A percentile compares a stretch with the other conserved stretches of the same genome.
These are phyloP conservation scores for Gloeostereum incarnatum DNA, from an alignment of 768 basidiomycete genomes.

Conservation along the genomic window DNA sequence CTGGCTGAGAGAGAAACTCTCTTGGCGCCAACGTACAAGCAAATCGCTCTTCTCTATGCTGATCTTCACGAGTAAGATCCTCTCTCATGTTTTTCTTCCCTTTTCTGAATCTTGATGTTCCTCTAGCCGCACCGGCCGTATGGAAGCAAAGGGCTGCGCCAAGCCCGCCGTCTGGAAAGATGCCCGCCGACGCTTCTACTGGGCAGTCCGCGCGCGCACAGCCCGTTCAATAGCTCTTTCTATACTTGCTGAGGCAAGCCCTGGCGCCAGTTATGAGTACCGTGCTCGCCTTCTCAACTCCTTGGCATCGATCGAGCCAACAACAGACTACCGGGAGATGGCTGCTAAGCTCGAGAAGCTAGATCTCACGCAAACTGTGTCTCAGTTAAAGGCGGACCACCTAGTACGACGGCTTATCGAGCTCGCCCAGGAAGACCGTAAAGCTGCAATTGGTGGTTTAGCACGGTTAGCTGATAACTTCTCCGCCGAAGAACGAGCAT, in stretches of 20 bases:
- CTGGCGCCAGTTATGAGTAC: slow-evolving; percentile 59
- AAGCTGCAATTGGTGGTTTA: slow-evolving; percentile 68
- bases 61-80: slow-evolving; percentile 87
- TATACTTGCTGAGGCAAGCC: slow-evolving; percentile 60
- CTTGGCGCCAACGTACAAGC: slow-evolving; percentile 86
- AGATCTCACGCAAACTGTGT: slow-evolving; percentile 52
- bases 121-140: slow-evolving; percentile 79
- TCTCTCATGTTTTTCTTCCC: slow-evolving; percentile 2
- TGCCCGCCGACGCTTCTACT: slow-evolving; percentile 87
- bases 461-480: slow-evolving; percentile 65
- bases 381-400: slow-evolving; percentile 61
- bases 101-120: slow-evolving; percentile 7
- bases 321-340: slow-evolving; percentile 43
- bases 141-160: slow-evolving; percentile 97
- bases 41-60: slow-evolving; percentile 88
- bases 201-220: slow-evolving; percentile 80
- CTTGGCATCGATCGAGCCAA: slow-evolving; percentile 44
- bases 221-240: slow-evolving; percentile 58
- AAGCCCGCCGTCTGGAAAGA: slow-evolving; percentile 82
- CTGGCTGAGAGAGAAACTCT: slow-evolving; percentile 70
- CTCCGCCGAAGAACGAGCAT: slow-evolving; percentile 60
- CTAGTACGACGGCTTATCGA: slow-evolving; percentile 58
- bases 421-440: slow-evolving; percentile 65
- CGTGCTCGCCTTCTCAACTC: slow-evolving; percentile 55
- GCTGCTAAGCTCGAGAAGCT: slow-evolving; percentile 64